These are phyloP conservation scores for Sanghuangporus sanghuang DNA, from an alignment of 1,284 basidiomycete genomes.

Conservation along the genomic window DNA sequence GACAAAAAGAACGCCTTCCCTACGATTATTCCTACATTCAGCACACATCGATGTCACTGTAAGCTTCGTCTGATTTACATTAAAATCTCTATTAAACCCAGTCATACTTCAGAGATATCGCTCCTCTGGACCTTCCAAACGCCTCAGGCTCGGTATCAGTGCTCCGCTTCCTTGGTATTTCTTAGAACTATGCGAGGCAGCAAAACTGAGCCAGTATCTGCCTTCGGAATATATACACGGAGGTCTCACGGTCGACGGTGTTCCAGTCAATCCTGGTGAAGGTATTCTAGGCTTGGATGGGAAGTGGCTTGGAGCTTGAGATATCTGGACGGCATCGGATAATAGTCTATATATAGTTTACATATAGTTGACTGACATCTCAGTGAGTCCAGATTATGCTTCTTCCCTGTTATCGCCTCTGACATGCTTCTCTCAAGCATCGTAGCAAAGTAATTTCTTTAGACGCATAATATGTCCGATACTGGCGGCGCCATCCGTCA, in stretches of 20 bases:
- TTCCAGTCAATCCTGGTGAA: neutral
- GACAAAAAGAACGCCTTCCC: neutral
- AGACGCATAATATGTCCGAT: neutral
- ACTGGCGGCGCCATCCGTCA: neutral
- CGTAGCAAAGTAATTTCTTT: neutral
- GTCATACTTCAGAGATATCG: slow-evolving; percentile 39
- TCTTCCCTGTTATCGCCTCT: no score
- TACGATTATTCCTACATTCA: slow-evolving; percentile 55
- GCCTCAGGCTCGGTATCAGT: slow-evolving; percentile 42
- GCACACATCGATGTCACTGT: slow-evolving; percentile 52
- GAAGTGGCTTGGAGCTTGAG: slow-evolving; percentile 2
- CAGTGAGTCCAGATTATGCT: no score
- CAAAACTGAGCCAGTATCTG: slow-evolving; percentile 5
- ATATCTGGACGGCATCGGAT: neutral
- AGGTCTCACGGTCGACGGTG: slow-evolving; percentile 10
- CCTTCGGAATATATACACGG: slow-evolving; percentile 1
- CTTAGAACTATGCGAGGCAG: slow-evolving; percentile 35
- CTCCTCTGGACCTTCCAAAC: slow-evolving; percentile 37
- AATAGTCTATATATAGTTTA: no score
- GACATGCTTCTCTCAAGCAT: no score
- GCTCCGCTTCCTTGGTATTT: slow-evolving; percentile 53
- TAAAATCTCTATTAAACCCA: neutral
- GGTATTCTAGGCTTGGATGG: slow-evolving; percentile 13
- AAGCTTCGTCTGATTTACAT: slow-evolving; percentile 24
- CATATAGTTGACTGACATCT: no score